Percentiles rank a stretch among this genome's conserved stretches.
phyloP scores from a whole-genome alignment of 2,329 filamentous ascomycete genomes.

The Aspergillus pseudonomiae region DNA sequence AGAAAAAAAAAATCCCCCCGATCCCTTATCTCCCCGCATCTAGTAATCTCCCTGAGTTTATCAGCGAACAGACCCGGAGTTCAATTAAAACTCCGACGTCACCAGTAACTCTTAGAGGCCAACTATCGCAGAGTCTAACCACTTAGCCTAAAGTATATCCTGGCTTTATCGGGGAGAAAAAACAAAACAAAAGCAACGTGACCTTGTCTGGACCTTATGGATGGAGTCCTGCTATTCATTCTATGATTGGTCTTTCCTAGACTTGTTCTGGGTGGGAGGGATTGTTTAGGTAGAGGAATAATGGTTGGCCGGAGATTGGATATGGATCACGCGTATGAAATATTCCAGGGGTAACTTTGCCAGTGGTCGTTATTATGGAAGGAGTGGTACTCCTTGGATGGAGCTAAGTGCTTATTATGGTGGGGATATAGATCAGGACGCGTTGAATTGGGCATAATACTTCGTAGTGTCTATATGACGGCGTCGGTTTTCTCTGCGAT shows the following conservation, averaged over 20 bases:
- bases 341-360: no score
- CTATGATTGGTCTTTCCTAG: neutral
- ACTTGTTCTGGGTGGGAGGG: neutral
- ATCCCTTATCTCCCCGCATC: neutral
- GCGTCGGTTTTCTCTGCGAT: no score
- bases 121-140: neutral
- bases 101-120: neutral
- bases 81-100: neutral
- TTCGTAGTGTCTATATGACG: no score
- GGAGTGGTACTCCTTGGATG: no score
- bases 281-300: neutral
- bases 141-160: neutral
- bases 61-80: neutral
- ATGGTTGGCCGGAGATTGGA: no score
- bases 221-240: neutral
- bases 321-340: no score
- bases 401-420: no score
- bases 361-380: no score
- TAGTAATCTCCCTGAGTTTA: neutral
- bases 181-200: neutral
- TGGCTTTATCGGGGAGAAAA: neutral
- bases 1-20: neutral
- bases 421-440: no score
- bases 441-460: neutral
- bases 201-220: neutral